Percentiles rank a stretch among this genome's conserved stretches.
Evolutionary conservation across 352 stramenopile genomes (phyloP).

Genomic region (Phytophthora hibernalis): DNA sequence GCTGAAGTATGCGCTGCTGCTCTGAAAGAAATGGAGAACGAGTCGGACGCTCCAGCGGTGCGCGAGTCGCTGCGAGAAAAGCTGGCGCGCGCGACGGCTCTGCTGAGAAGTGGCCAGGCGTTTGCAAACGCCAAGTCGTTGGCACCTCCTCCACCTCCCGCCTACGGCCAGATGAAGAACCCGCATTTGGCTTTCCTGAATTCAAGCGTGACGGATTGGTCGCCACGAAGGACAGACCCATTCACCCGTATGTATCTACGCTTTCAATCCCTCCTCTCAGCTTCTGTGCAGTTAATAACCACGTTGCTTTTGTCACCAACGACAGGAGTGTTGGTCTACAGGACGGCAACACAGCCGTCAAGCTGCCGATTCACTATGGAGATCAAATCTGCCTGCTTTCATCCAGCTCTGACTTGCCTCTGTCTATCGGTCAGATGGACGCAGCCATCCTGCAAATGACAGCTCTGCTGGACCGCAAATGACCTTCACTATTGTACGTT

Average conservation of each 20-base stretch:
- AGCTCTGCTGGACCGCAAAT: slow-evolving; percentile 54
- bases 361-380: slow-evolving; percentile 62
- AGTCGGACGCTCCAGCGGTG: slow-evolving; percentile 1
- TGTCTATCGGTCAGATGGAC: slow-evolving; percentile 57
- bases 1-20: slow-evolving; percentile 24
- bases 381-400: slow-evolving; percentile 72
- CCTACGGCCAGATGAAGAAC: slow-evolving; percentile 54
- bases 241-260: slow-evolving; percentile 28
- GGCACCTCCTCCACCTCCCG: neutral
- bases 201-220: slow-evolving; percentile 40
- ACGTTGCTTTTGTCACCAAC: neutral
- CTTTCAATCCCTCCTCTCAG: neutral
- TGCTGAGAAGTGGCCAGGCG: slow-evolving; percentile 38
- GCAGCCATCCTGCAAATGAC: slow-evolving; percentile 29
- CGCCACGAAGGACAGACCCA: slow-evolving; percentile 19
- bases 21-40: slow-evolving; percentile 19
- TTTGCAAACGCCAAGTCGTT: slow-evolving; percentile 34
- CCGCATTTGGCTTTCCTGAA: slow-evolving; percentile 67
- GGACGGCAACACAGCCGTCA: slow-evolving; percentile 55
- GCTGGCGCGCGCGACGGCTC: slow-evolving; percentile 35
- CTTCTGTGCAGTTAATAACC: neutral
- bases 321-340: slow-evolving; percentile 37
- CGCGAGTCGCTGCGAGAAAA: slow-evolving; percentile 31
- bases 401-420: slow-evolving; percentile 46
- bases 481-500: slow-evolving; percentile 65